Percentiles rank a stretch among this genome's conserved stretches.
These are phyloP conservation scores for Plasmodium knowlesi DNA, from an alignment of 169 alveolate species.

Conservation along the genomic window DNA sequence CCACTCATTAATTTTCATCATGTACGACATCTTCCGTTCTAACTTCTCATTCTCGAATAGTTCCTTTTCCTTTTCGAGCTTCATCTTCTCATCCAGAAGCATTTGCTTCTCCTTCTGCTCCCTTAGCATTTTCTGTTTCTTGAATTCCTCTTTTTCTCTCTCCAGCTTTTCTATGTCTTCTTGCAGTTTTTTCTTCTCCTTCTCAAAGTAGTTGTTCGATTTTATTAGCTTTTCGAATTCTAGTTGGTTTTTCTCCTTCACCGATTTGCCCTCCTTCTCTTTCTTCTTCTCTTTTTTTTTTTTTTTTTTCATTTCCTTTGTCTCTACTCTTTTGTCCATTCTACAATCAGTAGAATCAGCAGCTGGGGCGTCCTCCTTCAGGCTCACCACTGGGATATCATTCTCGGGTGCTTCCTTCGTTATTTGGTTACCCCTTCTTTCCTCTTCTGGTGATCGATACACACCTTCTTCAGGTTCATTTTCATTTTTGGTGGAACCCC, in stretches of 20 bases:
- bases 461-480: neutral
- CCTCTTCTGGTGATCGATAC: neutral
- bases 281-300: neutral
- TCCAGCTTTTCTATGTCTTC: conserved; percentile 58
- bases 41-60: conserved; percentile 47
- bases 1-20: conserved; percentile 26
- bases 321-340: neutral
- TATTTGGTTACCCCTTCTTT: neutral
- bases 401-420: neutral
- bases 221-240: conserved; percentile 22
- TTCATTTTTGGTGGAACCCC: conserved; percentile 2
- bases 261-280: neutral
- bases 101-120: conserved; percentile 46
- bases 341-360: neutral
- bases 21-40: conserved; percentile 28
- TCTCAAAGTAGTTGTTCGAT: conserved; percentile 52
- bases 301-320: neutral
- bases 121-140: conserved; percentile 19
- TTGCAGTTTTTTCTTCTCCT: conserved; percentile 58
- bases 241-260: conserved; percentile 6
- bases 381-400: neutral
- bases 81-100: conserved; percentile 75
- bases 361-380: neutral
- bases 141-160: conserved; percentile 40
- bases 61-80: conserved; percentile 76